Evolutionary conservation across 2,329 filamentous ascomycete genomes (phyloP).

Genomic region (Aspergillus alliaceus): DNA sequence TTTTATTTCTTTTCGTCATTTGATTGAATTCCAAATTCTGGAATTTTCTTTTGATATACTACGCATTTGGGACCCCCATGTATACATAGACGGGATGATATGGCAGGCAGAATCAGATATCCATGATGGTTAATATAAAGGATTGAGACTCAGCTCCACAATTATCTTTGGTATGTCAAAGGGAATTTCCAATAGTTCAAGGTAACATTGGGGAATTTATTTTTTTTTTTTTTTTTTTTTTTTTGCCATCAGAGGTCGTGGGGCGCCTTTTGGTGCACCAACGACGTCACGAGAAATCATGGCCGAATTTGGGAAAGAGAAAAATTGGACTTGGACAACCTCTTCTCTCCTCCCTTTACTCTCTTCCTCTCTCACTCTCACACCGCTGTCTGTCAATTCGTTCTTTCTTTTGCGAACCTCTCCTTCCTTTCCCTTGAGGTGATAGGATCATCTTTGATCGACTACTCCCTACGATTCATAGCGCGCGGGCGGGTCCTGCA

Average conservation of each 20-base stretch:
- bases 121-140: background rate
- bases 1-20: background rate
- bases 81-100: slow-evolving; percentile 6
- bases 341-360: background rate
- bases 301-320: background rate
- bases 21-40: background rate
- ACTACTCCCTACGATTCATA: too few species aligned
- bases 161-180: too few species aligned
- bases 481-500: slow-evolving; percentile 26
- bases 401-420: too few species aligned
- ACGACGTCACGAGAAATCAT: slow-evolving; percentile 9
- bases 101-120: background rate
- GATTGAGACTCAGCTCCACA: background rate
- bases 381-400: too few species aligned
- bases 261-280: slow-evolving; percentile 1
- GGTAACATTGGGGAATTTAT: too few species aligned
- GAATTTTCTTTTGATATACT: background rate
- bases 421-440: background rate
- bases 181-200: too few species aligned
- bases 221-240: too few species aligned
- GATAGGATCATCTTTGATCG: background rate
- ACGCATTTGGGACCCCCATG: background rate
- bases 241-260: slow-evolving; percentile 1
- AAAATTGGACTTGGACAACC: background rate
- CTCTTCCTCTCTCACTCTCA: background rate